These are phyloP conservation scores for Trichoderma citrinoviride DNA, from an alignment of 2,329 filamentous ascomycete genomes.

Conservation along the genomic window DNA sequence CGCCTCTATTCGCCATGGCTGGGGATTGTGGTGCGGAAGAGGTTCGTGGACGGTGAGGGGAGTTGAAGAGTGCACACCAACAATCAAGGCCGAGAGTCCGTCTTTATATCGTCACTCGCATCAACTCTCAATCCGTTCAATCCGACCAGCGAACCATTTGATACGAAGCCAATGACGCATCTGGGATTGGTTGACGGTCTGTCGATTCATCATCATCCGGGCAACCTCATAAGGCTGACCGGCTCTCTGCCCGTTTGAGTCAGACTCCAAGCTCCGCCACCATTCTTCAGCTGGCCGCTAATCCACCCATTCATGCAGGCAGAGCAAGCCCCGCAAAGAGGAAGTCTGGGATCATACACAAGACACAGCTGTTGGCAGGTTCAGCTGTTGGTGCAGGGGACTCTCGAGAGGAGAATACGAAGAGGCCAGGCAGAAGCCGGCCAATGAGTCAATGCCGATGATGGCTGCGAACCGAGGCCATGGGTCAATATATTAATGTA, in stretches of 20 bases:
- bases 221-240: not conserved
- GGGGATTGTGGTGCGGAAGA: no score
- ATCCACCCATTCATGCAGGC: no score
- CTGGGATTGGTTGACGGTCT: no score
- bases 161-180: no score
- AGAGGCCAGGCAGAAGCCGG: not conserved
- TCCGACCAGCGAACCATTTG: no score
- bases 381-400: not conserved
- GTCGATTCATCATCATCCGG: not conserved
- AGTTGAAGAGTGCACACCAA: not conserved
- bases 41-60: not conserved
- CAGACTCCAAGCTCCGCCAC: constrained; percentile 4
- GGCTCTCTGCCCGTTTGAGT: not conserved
- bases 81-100: no score
- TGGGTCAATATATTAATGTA: no score
- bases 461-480: no score
- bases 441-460: not conserved
- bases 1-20: not conserved
- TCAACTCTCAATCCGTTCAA: no score
- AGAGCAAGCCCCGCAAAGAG: not conserved
- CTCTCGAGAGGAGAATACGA: not conserved
- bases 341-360: not conserved
- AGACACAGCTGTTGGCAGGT: not conserved
- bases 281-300: not conserved
- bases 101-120: no score